Conservation (phyloP, 1,284 basidiomycete species). For the Taiwanofungus camphoratus region DNA sequence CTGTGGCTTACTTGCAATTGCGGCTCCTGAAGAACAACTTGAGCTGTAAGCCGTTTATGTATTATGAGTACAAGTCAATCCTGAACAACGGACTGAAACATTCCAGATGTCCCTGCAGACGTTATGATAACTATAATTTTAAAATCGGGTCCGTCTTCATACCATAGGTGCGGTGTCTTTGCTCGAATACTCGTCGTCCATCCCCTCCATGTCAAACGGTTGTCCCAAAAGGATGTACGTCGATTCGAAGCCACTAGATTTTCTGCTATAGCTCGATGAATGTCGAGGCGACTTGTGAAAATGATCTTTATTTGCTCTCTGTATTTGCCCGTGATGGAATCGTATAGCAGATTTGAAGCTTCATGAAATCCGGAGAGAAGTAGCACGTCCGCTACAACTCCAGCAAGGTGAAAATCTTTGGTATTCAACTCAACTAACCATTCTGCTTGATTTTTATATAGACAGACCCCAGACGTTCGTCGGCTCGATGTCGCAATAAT, state of each 20-base stretch:
- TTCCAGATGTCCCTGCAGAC: too few relatives aligned
- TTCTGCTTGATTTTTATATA: neutral
- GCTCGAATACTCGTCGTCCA: conserved; percentile 38
- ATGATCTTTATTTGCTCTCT: neutral
- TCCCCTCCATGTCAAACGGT: conserved; percentile 31
- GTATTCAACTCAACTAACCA: neutral
- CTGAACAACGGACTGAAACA: too few relatives aligned
- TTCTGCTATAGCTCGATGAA: conserved; percentile 48
- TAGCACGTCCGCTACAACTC: neutral
- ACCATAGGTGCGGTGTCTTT: too few relatives aligned
- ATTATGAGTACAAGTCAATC: too few relatives aligned
- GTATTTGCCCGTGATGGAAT: neutral
- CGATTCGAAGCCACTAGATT: conserved; percentile 41
- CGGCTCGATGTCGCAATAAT: conserved; percentile 43
- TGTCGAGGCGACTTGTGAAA: conserved; percentile 17
- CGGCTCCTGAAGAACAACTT: too few relatives aligned
- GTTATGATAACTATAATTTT: too few relatives aligned
- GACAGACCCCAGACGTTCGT: neutral
- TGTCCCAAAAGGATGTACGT: conserved; percentile 29
- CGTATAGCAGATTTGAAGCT: neutral
- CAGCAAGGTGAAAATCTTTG: neutral
- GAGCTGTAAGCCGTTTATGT: too few relatives aligned
- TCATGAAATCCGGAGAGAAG: neutral
- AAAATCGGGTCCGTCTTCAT: too few relatives aligned
- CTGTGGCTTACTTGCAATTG: too few relatives aligned